These are phyloP conservation scores for Monosporascus sp. DNA, from an alignment of 2,329 filamentous ascomycete genomes.

Conservation along the genomic window DNA sequence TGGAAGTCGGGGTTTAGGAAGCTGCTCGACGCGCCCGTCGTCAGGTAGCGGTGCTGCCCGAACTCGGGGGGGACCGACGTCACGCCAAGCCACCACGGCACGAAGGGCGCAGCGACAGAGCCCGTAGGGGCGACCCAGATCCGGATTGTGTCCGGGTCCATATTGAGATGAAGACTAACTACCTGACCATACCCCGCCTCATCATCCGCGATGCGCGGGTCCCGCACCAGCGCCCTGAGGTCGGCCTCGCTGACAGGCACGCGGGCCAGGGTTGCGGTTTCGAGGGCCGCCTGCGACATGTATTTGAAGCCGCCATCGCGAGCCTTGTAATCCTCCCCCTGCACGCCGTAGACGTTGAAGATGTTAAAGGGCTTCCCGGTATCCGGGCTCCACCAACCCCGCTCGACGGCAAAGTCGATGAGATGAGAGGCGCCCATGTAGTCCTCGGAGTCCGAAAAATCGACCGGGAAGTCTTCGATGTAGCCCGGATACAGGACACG, in stretches of 20 bases:
- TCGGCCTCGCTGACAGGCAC: slow-evolving; percentile 44
- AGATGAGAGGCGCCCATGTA: slow-evolving; percentile 23
- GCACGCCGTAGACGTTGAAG: slow-evolving; percentile 20
- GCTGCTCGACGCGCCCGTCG: slow-evolving; percentile 19
- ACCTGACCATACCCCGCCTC: slow-evolving; percentile 25
- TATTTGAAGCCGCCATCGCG: slow-evolving; percentile 25
- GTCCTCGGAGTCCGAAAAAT: slow-evolving; percentile 15
- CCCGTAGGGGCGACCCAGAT: slow-evolving; percentile 22
- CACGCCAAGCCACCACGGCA: slow-evolving; percentile 24
- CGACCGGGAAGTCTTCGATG: slow-evolving; percentile 21
- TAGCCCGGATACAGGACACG: slow-evolving; percentile 23
- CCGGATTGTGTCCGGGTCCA: slow-evolving; percentile 17
- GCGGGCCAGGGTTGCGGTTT: slow-evolving; percentile 30
- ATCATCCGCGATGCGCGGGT: slow-evolving; percentile 21
- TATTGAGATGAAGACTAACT: slow-evolving; percentile 14
- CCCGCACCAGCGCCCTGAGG: slow-evolving; percentile 32
- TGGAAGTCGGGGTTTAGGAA: slow-evolving; percentile 21
- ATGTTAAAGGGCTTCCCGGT: slow-evolving; percentile 21
- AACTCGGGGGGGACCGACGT: slow-evolving; percentile 18
- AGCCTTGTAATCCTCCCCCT: slow-evolving; percentile 14
- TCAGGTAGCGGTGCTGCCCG: slow-evolving; percentile 23
- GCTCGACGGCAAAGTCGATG: slow-evolving; percentile 21
- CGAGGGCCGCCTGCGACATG: slow-evolving; percentile 23
- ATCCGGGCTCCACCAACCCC: slow-evolving; percentile 21
- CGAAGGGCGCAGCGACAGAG: slow-evolving; percentile 21